phyloP scores from a whole-genome alignment of 257 asterid genomes.

The Solanum gandarillasii region DNA sequence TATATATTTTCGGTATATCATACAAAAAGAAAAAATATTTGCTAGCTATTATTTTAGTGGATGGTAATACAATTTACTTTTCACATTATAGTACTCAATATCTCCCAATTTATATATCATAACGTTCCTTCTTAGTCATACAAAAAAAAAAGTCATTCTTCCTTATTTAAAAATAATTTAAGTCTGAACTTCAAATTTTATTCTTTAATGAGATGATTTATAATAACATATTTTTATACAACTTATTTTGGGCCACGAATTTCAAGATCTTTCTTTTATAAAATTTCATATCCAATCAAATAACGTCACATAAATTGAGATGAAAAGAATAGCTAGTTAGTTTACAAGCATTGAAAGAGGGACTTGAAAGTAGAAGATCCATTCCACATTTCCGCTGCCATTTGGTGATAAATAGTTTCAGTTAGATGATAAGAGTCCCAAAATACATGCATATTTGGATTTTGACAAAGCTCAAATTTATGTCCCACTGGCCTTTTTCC shows the following conservation, averaged over 20 bases:
- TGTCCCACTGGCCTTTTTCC: constrained; percentile 15
- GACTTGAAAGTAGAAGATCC: constrained; percentile 7
- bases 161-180: too few relatives aligned
- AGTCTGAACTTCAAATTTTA: background rate
- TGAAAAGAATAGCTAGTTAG: background rate
- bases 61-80: too few relatives aligned
- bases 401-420: constrained; percentile 8
- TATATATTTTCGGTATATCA: background rate
- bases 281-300: background rate
- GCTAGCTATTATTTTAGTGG: background rate
- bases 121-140: background rate
- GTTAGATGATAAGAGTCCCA: constrained; percentile 31
- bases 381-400: constrained; percentile 25
- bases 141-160: background rate
- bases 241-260: background rate
- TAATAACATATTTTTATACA: background rate
- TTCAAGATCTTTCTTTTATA: background rate
- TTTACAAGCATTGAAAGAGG: background rate
- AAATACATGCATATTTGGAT: constrained; percentile 18
- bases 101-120: background rate
- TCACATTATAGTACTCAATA: background rate
- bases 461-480: constrained; percentile 16
- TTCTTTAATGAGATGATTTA: too few relatives aligned
- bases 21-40: too few relatives aligned
- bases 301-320: background rate